Conservation (phyloP, 768 basidiomycete genomes). For the Lentinula lateritia region DNA sequence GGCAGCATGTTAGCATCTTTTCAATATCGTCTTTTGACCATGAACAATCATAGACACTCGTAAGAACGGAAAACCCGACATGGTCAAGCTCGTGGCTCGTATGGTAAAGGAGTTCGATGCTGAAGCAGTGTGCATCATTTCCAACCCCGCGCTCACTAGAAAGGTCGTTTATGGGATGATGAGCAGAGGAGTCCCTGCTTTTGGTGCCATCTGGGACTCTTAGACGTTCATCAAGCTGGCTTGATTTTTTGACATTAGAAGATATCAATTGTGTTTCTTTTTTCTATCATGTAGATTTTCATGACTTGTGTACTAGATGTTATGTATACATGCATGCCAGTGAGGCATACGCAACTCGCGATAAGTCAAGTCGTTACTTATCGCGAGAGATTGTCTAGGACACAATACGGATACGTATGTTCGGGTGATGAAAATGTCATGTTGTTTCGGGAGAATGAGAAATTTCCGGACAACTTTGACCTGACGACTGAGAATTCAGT, state of each 20-base stretch:
- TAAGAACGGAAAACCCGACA: constrained; percentile 28
- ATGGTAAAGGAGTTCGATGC: constrained; percentile 32
- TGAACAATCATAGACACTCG: constrained; percentile 22
- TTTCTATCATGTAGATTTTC: not conserved
- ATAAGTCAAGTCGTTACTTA: too few relatives aligned
- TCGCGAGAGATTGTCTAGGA: too few relatives aligned
- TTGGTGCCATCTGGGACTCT: constrained; percentile 37
- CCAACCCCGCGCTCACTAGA: constrained; percentile 32
- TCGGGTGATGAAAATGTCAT: too few relatives aligned
- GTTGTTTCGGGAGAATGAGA: too few relatives aligned
- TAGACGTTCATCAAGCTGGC: constrained; percentile 10
- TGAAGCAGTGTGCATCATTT: constrained; percentile 37
- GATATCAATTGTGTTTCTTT: not conserved
- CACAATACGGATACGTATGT: too few relatives aligned
- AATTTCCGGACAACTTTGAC: too few relatives aligned
- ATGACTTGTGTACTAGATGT: not conserved
- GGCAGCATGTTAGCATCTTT: not conserved
- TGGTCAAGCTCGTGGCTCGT: constrained; percentile 25
- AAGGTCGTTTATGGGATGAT: constrained; percentile 36
- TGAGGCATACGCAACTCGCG: not conserved
- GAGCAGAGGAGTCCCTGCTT: constrained; percentile 33
- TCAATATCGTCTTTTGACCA: not conserved
- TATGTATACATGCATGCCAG: not conserved
- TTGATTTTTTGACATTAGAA: not conserved
- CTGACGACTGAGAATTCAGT: too few relatives aligned